Evolutionary conservation across 768 basidiomycete genomes (phyloP).

Genomic region (Mycena maculata): DNA sequence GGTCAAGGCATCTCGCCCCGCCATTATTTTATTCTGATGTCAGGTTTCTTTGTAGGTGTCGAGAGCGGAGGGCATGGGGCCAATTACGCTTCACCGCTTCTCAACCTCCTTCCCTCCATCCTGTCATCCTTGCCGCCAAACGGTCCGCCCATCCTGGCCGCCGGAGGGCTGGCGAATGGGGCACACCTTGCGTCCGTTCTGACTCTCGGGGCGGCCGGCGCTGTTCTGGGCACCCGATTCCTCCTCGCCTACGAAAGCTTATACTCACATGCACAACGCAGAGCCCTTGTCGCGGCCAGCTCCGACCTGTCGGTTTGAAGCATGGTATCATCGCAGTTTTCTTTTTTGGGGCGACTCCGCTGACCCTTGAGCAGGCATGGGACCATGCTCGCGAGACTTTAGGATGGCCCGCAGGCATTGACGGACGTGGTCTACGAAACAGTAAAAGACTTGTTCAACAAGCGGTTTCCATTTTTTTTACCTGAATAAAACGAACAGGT

Average conservation of each 20-base stretch:
- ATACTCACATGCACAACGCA: slow-evolving; percentile 66
- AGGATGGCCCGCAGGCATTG: slow-evolving; percentile 70
- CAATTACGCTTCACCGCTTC: slow-evolving; percentile 64
- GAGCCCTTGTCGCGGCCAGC: slow-evolving; percentile 60
- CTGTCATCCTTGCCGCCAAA: slow-evolving; percentile 54
- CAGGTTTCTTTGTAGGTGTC: slow-evolving; percentile 58
- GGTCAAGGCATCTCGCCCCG: slow-evolving; percentile 60
- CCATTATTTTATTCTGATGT: slow-evolving; percentile 9
- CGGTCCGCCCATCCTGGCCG: slow-evolving; percentile 71
- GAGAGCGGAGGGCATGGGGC: slow-evolving; percentile 87
- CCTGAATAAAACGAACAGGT: slow-evolving; percentile 46
- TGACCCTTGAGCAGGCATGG: too few relatives aligned
- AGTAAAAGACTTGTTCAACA: slow-evolving; percentile 46
- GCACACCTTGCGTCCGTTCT: slow-evolving; percentile 74
- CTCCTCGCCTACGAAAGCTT: slow-evolving; percentile 73
- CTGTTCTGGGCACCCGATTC: slow-evolving; percentile 81
- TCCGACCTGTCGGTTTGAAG: slow-evolving; percentile 63
- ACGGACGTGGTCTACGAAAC: slow-evolving; percentile 72
- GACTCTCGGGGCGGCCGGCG: slow-evolving; percentile 74
- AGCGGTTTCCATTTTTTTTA: slow-evolving; percentile 46
- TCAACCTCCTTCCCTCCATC: slow-evolving; percentile 69
- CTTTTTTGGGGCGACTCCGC: neutral
- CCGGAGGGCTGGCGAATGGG: slow-evolving; percentile 79
- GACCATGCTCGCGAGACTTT: slow-evolving; percentile 67
- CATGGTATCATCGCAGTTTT: slow-evolving; percentile 41